A percentile compares a stretch with the other conserved stretches of the same genome.
phyloP scores from a whole-genome alignment of 2,329 filamentous ascomycete species.

The Botrytis deweyae region DNA sequence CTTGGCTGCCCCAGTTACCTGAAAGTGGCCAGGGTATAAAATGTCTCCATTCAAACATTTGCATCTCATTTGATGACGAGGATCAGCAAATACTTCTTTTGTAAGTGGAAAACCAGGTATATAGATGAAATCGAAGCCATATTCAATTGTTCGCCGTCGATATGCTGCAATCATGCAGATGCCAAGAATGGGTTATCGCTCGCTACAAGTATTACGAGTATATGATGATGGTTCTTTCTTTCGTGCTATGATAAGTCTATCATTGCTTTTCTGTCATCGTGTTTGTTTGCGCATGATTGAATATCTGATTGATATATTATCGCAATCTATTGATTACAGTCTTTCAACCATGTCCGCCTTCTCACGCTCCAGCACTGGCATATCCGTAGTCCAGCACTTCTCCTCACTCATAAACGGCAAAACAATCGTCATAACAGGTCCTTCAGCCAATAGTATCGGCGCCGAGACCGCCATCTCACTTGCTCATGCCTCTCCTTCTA shows the following conservation, averaged over 20 bases:
- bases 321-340: neutral
- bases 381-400: constrained; percentile 3
- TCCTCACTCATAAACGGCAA: neutral
- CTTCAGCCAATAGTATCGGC: constrained; percentile 26
- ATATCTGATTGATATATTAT: neutral
- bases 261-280: neutral
- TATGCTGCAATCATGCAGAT: constrained; percentile 4
- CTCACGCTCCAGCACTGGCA: constrained; percentile 1
- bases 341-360: neutral
- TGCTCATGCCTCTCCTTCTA: constrained; percentile 29
- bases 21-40: neutral
- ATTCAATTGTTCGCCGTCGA: neutral
- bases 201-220: neutral
- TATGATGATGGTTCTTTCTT: neutral
- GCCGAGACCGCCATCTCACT: constrained; percentile 29
- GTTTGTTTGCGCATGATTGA: neutral
- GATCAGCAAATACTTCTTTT: neutral
- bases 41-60: neutral
- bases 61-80: neutral
- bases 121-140: neutral
- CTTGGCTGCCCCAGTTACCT: neutral
- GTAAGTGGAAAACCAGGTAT: constrained; percentile 1
- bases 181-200: constrained; percentile 1
- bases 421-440: constrained; percentile 28
- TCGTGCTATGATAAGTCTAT: neutral